These are phyloP conservation scores for Leccinum boreale DNA, from an alignment of 768 basidiomycete genomes.

Conservation along the genomic window DNA sequence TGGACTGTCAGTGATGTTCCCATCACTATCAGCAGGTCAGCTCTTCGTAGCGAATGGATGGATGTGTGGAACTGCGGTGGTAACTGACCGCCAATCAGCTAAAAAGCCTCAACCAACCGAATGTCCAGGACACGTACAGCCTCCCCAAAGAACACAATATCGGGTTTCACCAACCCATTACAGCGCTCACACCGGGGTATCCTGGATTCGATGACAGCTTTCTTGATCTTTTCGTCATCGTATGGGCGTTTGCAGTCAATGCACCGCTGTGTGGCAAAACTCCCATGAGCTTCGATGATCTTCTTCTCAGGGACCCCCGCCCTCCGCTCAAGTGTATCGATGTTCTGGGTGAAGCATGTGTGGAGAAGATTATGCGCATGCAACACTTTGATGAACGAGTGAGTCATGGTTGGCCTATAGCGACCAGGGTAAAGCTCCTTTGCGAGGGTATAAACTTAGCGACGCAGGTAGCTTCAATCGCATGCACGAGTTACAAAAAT, in stretches of 20 bases:
- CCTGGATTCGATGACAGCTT: constrained; percentile 53
- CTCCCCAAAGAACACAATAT: constrained; percentile 94
- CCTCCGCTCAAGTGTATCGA: constrained; percentile 85
- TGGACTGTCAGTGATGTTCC: constrained; percentile 88
- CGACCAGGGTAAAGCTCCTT: constrained; percentile 91
- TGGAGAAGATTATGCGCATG: constrained; percentile 64
- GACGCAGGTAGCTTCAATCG: not conserved
- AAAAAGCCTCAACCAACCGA: not conserved
- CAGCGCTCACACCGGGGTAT: constrained; percentile 64
- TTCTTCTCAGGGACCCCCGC: constrained; percentile 72
- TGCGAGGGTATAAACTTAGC: constrained; percentile 82
- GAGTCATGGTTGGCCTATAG: constrained; percentile 83
- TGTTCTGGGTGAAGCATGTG: constrained; percentile 87
- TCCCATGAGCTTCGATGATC: constrained; percentile 95
- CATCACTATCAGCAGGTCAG: constrained; percentile 86
- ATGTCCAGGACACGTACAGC: constrained; percentile 40
- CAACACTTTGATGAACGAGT: constrained; percentile 86
- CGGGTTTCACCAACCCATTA: constrained; percentile 81
- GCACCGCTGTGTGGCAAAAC: constrained; percentile 85
- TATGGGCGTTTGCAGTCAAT: constrained; percentile 64
- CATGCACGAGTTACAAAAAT: not conserved
- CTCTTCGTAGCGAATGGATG: constrained; percentile 51
- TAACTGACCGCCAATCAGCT: constrained; percentile 44
- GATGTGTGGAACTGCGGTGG: constrained; percentile 64
- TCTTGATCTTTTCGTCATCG: constrained; percentile 65